Evolutionary conservation across 352 stramenopile genomes (phyloP), one percentile per base, ranked within the genome.

Genomic region (Globisporangium abappressorium): DNA sequence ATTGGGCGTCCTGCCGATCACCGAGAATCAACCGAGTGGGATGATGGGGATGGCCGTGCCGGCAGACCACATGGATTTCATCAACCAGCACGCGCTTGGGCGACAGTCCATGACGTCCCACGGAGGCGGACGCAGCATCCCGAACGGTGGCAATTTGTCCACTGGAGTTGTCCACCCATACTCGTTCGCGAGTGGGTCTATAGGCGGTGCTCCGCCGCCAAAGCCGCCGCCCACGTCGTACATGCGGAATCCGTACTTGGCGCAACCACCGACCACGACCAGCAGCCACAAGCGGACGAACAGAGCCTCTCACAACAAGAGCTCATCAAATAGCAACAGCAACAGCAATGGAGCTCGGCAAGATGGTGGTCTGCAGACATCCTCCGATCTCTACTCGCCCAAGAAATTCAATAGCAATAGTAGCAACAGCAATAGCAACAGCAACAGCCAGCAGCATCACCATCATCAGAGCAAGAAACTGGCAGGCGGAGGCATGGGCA

Each of bases 101-200:
- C 76, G 78, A 3, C 65, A 79, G 55, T 87, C 81, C 12, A 78
- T 90, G 68, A 90, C 80, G 6, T 90, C 84, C 1, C 81, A 90
- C 56, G 84, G 81, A n/a, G 80, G 80, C 14, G 57, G 46, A 26
- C 65, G 65, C 30, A 62, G 36, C 34, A 70, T 11, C 0, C 61
- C 51, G 24, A 26, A 26, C 24, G 1, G 24, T 26, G 1, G 1
- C 24, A 26, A 26, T 26, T 26, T 26, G 24, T 26, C 24, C 24
- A 26, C 24, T 14, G 53, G 53, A 20, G 54, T 24, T 26, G 62
- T 81, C 12, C 68, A 79, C 63, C 71, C 81, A n/a, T 84, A 78
- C 56, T 71, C 73, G 22, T 78, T 74, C 36, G 55, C 57, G 2
- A 38, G 15, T 14, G 20, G 33, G 36, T 68, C 34, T 11, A 46